Percentiles rank a stretch among this genome's conserved stretches.
phyloP scores from a whole-genome alignment of 345 rosid genomes.

The Bretschneidera sinensis region DNA sequence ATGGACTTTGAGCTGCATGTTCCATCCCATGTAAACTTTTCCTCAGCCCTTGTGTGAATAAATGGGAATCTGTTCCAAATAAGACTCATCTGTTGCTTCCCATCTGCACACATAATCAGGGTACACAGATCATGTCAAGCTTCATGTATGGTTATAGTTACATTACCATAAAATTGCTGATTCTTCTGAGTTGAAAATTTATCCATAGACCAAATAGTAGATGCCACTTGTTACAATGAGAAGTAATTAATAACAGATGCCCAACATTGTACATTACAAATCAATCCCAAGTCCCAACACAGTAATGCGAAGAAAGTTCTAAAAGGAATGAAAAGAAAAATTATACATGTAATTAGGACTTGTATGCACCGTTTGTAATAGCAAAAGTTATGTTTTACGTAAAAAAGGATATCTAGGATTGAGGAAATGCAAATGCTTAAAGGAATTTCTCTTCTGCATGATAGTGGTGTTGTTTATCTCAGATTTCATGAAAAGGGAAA shows the following conservation, averaged over 20 bases:
- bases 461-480: no score
- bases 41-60: constrained; percentile 35
- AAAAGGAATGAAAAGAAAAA: no score
- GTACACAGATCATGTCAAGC: constrained; percentile 19
- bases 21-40: constrained; percentile 41
- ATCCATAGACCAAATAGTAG: no score
- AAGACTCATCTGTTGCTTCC: constrained; percentile 53
- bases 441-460: background rate
- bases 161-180: background rate
- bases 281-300: no score
- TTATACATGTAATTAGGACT: no score
- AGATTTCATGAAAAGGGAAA: background rate
- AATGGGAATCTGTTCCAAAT: constrained; percentile 47
- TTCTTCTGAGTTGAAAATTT: background rate
- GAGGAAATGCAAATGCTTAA: background rate
- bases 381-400: no score
- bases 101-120: constrained; percentile 44
- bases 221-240: no score
- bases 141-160: background rate
- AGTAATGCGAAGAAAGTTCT: no score
- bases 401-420: no score
- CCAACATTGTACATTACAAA: background rate
- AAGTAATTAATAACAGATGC: background rate
- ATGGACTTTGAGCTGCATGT: constrained; percentile 37
- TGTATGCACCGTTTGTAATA: no score